Base-by-base conservation (phyloP, 2,329 filamentous ascomycete genomes). In the Penicillium occitanis region DNA sequence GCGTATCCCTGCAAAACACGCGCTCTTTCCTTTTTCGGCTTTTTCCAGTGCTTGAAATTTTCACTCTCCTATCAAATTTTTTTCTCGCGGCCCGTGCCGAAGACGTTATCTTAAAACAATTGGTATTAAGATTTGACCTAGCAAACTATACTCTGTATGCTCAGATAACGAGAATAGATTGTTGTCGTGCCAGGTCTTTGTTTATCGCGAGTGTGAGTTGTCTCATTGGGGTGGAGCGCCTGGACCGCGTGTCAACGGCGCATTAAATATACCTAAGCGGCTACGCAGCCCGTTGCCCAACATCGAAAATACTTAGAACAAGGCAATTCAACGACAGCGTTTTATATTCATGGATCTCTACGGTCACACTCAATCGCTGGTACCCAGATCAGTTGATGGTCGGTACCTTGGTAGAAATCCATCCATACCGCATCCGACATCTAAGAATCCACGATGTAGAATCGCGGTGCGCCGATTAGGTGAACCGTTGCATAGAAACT, bases 1-100 rank as follows among this genome's bases (percentile, higher is more conserved):
- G 61, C 48, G 61, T 63, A 63, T 50, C 59, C 59, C 42, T 61
- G 59, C 59, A 30, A 48, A 48, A 37, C 37, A 48, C 33, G 42
- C 28, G 25, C 42, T 22, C 28, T 48, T 33, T 61, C 44, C 58
- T 19, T 30, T 44, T 62, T 30, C 6, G 58, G 40, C 44, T 44
- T 30, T 30, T 44, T 61, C n/a, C n/a, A 28, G 40, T 40, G 13
- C 11, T 55, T 17, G 48, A 25, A 17, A 30, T 17, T 30, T 51
- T 35, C 30, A 8, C 17, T 37, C 51, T 57, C 33, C 53, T 57
- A 57, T 57, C 53, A 40, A 6, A 6, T 3, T 8, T 37, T 37
- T 40, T 5, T 37, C 53, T 37, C 19, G 37, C 59, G 59, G 59
- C 28, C 59, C 59, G 59, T 61, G 59, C 59, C 59, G 59, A 22